A percentile compares a stretch with the other conserved stretches of the same genome.
Evolutionary conservation across 1,284 basidiomycete species (phyloP).

Genomic region (Trichosporon sp.): DNA sequence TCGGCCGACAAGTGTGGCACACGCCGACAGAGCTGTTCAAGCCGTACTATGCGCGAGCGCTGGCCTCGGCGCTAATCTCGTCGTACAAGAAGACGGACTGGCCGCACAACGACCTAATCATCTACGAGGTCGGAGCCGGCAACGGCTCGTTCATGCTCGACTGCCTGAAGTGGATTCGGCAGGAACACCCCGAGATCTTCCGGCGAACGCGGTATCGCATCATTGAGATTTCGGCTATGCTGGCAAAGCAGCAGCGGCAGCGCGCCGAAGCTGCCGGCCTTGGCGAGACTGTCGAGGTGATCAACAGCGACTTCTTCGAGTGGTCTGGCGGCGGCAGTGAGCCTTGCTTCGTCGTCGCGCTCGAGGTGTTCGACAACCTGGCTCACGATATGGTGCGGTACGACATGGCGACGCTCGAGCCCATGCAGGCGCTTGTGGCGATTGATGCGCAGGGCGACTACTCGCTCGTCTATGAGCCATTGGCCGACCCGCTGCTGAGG

Average conservation of each 20-base stretch:
- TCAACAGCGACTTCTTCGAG: constrained; percentile 79
- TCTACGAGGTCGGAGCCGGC: constrained; percentile 97
- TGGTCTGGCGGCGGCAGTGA: constrained; percentile 68
- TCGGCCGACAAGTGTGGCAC: constrained; percentile 94
- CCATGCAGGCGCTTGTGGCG: constrained; percentile 77
- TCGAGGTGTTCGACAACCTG: constrained; percentile 97
- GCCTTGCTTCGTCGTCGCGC: constrained; percentile 86
- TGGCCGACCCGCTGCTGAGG: constrained; percentile 77
- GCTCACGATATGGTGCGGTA: constrained; percentile 94
- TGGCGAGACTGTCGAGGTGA: constrained; percentile 67
- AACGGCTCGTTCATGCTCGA: constrained; percentile 91
- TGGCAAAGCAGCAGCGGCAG: constrained; percentile 66
- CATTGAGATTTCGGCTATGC: constrained; percentile 80
- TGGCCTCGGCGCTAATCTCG: constrained; percentile 79
- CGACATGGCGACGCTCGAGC: constrained; percentile 66
- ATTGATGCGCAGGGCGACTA: constrained; percentile 82
- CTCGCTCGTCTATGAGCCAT: constrained; percentile 72
- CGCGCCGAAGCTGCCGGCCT: constrained; percentile 53
- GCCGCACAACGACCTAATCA: constrained; percentile 87
- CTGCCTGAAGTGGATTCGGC: constrained; percentile 72
- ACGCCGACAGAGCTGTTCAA: constrained; percentile 98
- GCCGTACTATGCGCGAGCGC: constrained; percentile 90
- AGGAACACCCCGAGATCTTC: constrained; percentile 83
- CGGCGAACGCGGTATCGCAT: constrained; percentile 77
- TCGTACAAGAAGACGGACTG: constrained; percentile 92